A percentile compares a stretch with the other conserved stretches of the same genome.
phyloP scores from a whole-genome alignment of 73 alveolate species.

The Effrenium voratum region DNA sequence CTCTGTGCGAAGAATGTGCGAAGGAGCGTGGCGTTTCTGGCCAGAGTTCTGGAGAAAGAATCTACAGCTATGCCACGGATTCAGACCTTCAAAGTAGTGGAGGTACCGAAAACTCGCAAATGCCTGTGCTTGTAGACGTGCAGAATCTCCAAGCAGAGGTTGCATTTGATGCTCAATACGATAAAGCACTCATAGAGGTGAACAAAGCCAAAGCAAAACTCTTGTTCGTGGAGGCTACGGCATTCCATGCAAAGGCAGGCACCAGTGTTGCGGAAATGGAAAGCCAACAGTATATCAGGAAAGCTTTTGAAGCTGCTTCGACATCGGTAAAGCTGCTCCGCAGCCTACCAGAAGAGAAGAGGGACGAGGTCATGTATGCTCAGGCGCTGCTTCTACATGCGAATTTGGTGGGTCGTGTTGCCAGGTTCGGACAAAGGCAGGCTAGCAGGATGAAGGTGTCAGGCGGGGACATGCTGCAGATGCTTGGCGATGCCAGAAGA shows the following conservation, averaged over 20 bases:
- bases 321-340: background rate
- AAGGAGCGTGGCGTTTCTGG: too few relatives aligned
- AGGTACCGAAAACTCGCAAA: too few relatives aligned
- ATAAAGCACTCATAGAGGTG: background rate
- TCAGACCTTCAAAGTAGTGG: too few relatives aligned
- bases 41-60: too few relatives aligned
- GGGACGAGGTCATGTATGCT: background rate
- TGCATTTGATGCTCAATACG: too few relatives aligned
- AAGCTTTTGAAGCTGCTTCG: background rate
- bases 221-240: background rate
- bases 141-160: too few relatives aligned
- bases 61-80: too few relatives aligned
- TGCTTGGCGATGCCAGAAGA: background rate
- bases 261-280: too few relatives aligned
- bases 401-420: background rate
- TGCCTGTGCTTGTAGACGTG: too few relatives aligned
- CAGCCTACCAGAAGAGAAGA: background rate
- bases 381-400: slow-evolving; percentile 17
- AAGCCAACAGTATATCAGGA: background rate
- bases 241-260: background rate
- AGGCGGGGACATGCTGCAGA: background rate
- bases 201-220: background rate
- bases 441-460: too few relatives aligned
- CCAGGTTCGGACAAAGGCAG: background rate
- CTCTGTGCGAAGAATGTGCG: too few relatives aligned